A percentile compares a stretch with the other conserved stretches of the same genome.
Conservation (phyloP, 805 yeast species). For the Torulaspora indica region DNA sequence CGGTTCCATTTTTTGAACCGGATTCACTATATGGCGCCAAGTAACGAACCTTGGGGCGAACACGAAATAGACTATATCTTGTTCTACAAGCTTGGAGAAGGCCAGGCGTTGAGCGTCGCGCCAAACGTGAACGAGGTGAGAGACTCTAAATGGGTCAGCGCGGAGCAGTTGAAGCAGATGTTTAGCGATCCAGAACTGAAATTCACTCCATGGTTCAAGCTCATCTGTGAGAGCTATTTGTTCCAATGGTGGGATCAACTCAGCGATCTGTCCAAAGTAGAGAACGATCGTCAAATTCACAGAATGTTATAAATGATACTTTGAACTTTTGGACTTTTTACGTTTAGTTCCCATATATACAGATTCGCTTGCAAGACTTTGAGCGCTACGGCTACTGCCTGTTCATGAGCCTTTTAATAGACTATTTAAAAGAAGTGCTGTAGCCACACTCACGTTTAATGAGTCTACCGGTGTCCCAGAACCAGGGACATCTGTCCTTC, state of each 20-base stretch:
- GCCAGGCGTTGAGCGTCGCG: conserved; percentile 42
- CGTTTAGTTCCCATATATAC: conserved; percentile 5
- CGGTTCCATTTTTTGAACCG: conserved; percentile 81
- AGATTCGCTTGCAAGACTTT: not conserved
- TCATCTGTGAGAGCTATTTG: conserved; percentile 85
- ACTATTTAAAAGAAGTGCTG: conserved; percentile 56
- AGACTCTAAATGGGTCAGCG: conserved; percentile 70
- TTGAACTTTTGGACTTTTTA: not conserved
- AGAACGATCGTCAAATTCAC: conserved; percentile 37
- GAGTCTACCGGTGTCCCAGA: conserved; percentile 53
- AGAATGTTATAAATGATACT: conserved; percentile 29
- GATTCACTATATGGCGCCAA: conserved; percentile 90
- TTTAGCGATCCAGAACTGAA: conserved; percentile 58
- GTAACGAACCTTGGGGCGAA: conserved; percentile 87
- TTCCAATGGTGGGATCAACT: conserved; percentile 92
- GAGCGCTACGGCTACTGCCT: not conserved
- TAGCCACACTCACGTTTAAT: conserved; percentile 85
- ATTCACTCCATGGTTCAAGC: conserved; percentile 98
- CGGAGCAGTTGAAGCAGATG: conserved; percentile 66
- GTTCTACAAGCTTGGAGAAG: conserved; percentile 56
- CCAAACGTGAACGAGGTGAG: conserved; percentile 82
- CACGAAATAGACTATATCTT: conserved; percentile 96
- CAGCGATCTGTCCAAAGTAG: conserved; percentile 50
- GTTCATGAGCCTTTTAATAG: conserved; percentile 13
- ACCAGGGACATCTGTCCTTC: conserved; percentile 9